Base-by-base conservation (phyloP, 371 early-diverging fungal genomes). In the Circinella minor region DNA sequence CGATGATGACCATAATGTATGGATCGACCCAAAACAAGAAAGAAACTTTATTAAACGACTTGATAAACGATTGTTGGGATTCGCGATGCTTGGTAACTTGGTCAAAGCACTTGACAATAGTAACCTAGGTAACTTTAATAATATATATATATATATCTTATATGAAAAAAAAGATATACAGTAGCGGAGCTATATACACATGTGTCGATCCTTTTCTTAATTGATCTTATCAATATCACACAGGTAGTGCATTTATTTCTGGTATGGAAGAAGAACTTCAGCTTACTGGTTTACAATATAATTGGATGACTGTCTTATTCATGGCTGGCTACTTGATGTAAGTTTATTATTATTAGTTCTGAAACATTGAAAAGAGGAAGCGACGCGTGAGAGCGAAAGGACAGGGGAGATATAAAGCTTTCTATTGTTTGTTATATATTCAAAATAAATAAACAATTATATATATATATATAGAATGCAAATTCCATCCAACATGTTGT, bases 401-500 rank as follows among this genome's bases (percentile, higher is more conserved):
- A 2, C 27, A 27, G 27, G 27, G 27, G 27, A 27, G 27, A 27
- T 27, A 27, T 27, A 27, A 27, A 55, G 3, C 48, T 60, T 14
- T 49, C 18, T 54, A 43, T 66, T 61, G n/a, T 43, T 47, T 39
- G 20, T 39, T 36, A 63, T 43, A 7, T 20, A 69, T 0, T 37
- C 43, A 5, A 71, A 47, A 34, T 62, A 36, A 36, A n/a, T 38
- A 55, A 51, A 36, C 20, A 14, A 46, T 39, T 54, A 38, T 27
- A 27, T 27, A 27, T 27, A 27, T 27, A 15, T 3, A 49, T 38
- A 43, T 66, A 84, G 84, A 9, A 85, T 85, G 85, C 85, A 90
- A 48, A 73, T 89, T 49, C 90, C 90, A 9, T 87, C 89, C 10
- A 90, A 90, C 76, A 74, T 89, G 59, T 48, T 89, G 1, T 67